Evolutionary conservation across 1,284 basidiomycete genomes (phyloP).

Genomic region (Papiliotrema laurentii): DNA sequence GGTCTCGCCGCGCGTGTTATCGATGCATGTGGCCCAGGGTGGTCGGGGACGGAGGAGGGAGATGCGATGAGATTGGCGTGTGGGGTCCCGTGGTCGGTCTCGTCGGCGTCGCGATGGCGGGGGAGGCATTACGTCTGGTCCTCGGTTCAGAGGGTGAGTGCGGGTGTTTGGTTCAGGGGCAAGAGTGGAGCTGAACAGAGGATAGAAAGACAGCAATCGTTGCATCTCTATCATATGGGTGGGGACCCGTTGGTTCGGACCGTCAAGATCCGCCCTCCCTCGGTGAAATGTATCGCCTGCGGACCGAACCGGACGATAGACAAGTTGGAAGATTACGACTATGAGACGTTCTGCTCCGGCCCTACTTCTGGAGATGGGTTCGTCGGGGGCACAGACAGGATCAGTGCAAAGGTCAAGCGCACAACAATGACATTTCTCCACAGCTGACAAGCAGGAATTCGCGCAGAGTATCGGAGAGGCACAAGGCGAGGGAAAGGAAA

Average conservation of each 20-base stretch:
- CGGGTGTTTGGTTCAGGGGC: too few species aligned
- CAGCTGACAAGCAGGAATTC: constrained; percentile 16
- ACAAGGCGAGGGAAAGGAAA: background rate
- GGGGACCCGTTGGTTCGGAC: constrained; percentile 64
- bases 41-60: constrained; percentile 63
- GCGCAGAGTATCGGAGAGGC: background rate
- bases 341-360: constrained; percentile 69
- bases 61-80: constrained; percentile 88
- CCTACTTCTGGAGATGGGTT: constrained; percentile 20
- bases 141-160: constrained; percentile 65
- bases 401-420: constrained; percentile 17
- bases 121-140: constrained; percentile 81
- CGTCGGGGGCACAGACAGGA: constrained; percentile 36
- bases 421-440: too few species aligned
- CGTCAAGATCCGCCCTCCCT: constrained; percentile 67
- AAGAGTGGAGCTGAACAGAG: too few species aligned
- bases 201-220: constrained; percentile 19
- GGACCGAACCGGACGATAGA: constrained; percentile 24
- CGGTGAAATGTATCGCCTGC: constrained; percentile 36
- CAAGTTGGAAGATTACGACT: constrained; percentile 53
- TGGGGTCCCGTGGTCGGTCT: constrained; percentile 85
- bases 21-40: constrained; percentile 81
- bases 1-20: constrained; percentile 74
- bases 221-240: constrained; percentile 31
- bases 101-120: constrained; percentile 85